Evolutionary conservation across 768 basidiomycete species (phyloP).

Genomic region (Suillus placidus): DNA sequence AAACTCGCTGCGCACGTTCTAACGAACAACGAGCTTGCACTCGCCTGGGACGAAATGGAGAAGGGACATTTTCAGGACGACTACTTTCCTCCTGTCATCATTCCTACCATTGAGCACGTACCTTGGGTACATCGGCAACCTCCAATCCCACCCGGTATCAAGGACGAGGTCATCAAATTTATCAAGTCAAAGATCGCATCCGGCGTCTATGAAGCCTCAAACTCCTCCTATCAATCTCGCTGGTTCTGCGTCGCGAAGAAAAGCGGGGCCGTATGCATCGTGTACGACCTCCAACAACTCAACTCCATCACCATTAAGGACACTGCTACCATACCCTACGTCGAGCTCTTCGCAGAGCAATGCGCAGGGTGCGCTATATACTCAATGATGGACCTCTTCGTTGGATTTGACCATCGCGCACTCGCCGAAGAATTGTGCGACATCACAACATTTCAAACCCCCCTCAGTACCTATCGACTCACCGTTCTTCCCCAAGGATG

Average conservation of each 20-base stretch:
- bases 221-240: too few species aligned
- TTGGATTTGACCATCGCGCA: constrained; percentile 1
- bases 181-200: constrained; percentile 38
- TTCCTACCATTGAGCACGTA: constrained; percentile 36
- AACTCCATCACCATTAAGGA: constrained; percentile 11
- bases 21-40: constrained; percentile 30
- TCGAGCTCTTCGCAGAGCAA: constrained; percentile 18
- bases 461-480: constrained; percentile 35
- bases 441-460: constrained; percentile 40
- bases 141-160: constrained; percentile 33
- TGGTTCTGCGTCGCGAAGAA: constrained; percentile 44
- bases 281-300: constrained; percentile 27
- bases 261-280: constrained; percentile 20
- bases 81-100: constrained; percentile 35
- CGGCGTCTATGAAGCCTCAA: constrained; percentile 43
- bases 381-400: constrained; percentile 7
- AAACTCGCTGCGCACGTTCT: constrained; percentile 27
- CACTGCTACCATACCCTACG: constrained; percentile 10
- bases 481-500: constrained; percentile 28
- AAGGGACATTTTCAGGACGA: constrained; percentile 33
- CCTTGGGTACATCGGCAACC: constrained; percentile 35
- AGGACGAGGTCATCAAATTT: constrained; percentile 25
- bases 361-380: constrained; percentile 13
- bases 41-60: constrained; percentile 43
- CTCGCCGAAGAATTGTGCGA: constrained; percentile 27